A percentile compares a stretch with the other conserved stretches of the same genome.
Evolutionary conservation across 2,329 filamentous ascomycete species (phyloP).

Genomic region (Ampelomyces quisqualis): DNA sequence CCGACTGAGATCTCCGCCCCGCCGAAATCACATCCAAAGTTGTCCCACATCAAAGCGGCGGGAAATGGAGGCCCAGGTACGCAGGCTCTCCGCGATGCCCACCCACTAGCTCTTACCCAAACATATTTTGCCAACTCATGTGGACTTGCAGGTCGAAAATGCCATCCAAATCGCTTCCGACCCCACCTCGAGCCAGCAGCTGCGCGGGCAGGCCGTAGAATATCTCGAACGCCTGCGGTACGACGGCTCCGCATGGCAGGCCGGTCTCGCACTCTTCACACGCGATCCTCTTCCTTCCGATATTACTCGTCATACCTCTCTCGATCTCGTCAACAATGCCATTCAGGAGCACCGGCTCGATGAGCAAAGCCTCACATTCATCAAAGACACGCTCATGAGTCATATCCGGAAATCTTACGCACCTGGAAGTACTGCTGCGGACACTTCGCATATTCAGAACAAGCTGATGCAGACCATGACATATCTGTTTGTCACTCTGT

Average conservation of each 20-base stretch:
- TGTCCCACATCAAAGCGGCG: slow-evolving; percentile 27
- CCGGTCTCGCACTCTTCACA: slow-evolving; percentile 82
- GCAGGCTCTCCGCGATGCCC: no score
- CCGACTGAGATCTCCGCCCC: slow-evolving; percentile 13
- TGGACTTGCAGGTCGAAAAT: slow-evolving; percentile 70
- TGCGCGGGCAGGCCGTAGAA: slow-evolving; percentile 83
- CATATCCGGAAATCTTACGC: slow-evolving; percentile 79
- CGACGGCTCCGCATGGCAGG: slow-evolving; percentile 85
- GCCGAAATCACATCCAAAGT: slow-evolving; percentile 19
- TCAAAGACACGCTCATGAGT: slow-evolving; percentile 78
- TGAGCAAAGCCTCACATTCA: slow-evolving; percentile 66
- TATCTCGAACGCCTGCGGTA: slow-evolving; percentile 75
- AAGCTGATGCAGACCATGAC: slow-evolving; percentile 96
- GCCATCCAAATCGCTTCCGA: slow-evolving; percentile 94
- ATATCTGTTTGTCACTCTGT: slow-evolving; percentile 85
- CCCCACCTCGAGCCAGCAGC: slow-evolving; percentile 66
- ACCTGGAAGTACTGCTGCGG: slow-evolving; percentile 59
- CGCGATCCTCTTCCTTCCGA: slow-evolving; percentile 74
- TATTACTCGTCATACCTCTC: slow-evolving; percentile 80
- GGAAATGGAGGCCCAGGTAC: slow-evolving; percentile 45
- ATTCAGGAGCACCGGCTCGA: slow-evolving; percentile 79
- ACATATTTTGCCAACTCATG: slow-evolving; percentile 1
- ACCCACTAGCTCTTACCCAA: not conserved
- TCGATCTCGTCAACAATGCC: slow-evolving; percentile 92
- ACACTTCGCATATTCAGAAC: slow-evolving; percentile 82